Base-by-base conservation (phyloP, 768 basidiomycete genomes). In the Phanerochaete carnosa region DNA sequence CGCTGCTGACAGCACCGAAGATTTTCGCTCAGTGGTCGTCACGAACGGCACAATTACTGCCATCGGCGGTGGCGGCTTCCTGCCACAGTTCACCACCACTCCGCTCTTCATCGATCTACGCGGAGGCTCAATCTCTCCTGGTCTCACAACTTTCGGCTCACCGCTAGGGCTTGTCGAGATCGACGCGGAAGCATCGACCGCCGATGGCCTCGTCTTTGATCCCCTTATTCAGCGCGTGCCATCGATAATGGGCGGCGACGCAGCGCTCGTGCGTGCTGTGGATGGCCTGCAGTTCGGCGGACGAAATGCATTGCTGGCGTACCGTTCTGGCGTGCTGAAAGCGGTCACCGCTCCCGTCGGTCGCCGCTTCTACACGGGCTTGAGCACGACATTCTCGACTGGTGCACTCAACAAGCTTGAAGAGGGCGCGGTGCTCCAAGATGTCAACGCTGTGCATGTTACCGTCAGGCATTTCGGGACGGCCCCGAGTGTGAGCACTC, bases 151-250 rank as follows among this genome's bases (percentile, higher is more conserved):
- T 2, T 86, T 83, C 64, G 91, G 90, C 1, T 75, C 84, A 7
- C 67, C 75, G 1, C 66, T 92, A 23, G 90, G 86, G 11, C 72
- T 90, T n/a, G 76, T 80, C 58, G 86, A 90, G 64, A 92, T 92
- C 46, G 69, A 77, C 1, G 71, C 70, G 28, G 89, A 91, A 69
- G 58, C 71, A 7, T 80, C 81, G 0, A 87, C 88, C 0, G 77
- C 76, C 33, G 92, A 93, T 65, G 91, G 91, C 2, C 59, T 66
- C 13, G 82, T 85, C 1, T 76, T 74, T 51, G 83, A 85, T 61
- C 76, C 80, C 23, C 61, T 84, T 70, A 65, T 68, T 64, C 63
- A 71, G 2, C 69, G 74, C 12, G 67, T 80, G 2, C 81, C 84
- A 3, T 64, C 65, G 7, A 71, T 84, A 54, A 65, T 85, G 1